Percentiles rank a stretch among this genome's conserved stretches.
Conservation (phyloP, 164 flowering plant species). For the Nelumbo lutea region DNA sequence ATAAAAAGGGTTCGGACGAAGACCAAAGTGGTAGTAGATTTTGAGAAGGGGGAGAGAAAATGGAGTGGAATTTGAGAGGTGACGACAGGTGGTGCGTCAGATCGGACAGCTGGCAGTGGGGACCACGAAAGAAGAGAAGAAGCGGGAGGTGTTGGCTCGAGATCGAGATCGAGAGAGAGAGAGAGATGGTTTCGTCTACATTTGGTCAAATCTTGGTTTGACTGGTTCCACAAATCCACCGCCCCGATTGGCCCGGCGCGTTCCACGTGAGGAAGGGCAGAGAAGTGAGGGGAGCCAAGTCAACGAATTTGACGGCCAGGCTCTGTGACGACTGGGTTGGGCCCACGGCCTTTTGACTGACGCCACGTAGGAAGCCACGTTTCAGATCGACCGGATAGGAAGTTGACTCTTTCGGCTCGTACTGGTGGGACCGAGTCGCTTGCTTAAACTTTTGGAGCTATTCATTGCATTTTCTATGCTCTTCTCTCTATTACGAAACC, state of each 20-base stretch:
- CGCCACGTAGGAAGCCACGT: constrained; percentile 4
- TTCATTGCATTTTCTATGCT: too few relatives aligned
- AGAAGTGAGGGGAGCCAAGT: constrained; percentile 18
- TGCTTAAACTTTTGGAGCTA: too few relatives aligned
- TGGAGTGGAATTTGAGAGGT: background rate
- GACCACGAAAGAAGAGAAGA: background rate
- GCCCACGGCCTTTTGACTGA: background rate
- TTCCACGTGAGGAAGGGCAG: constrained; percentile 25
- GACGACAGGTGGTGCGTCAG: constrained; percentile 28
- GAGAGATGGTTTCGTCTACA: constrained; percentile 8
- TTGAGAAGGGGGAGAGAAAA: background rate
- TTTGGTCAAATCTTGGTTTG: constrained; percentile 30
- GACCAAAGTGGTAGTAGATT: constrained; percentile 14
- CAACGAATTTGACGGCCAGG: constrained; percentile 28
- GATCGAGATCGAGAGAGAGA: background rate
- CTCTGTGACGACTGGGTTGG: constrained; percentile 5
- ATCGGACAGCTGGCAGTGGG: constrained; percentile 19
- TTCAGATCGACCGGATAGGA: background rate
- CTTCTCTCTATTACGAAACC: too few relatives aligned
- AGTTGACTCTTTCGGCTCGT: background rate
- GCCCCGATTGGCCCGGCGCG: constrained; percentile 42
- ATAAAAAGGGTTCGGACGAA: constrained; percentile 34
- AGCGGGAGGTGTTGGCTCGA: background rate
- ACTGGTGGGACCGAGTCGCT: constrained; percentile 1
- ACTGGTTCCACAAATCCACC: constrained; percentile 31